Base-by-base conservation (phyloP, 768 basidiomycete species). In the Chalciporus piperatus region DNA sequence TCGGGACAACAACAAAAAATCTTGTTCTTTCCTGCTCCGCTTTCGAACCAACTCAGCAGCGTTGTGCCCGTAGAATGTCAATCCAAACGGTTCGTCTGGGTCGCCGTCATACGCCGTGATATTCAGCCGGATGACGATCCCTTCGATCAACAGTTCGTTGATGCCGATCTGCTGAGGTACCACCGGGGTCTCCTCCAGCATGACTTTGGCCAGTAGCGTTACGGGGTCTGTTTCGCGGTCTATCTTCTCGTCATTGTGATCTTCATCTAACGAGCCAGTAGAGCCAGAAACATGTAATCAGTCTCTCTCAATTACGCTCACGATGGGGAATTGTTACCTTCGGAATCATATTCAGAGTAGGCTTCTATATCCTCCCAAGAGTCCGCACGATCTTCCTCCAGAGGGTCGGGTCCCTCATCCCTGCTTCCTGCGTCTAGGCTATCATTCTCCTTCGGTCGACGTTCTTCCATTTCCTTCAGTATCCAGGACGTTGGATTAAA, bases 91-190 rank as follows among this genome's bases (percentile, higher is more conserved):
- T 22, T 22, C 50, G n/a, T 41, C 49, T 10, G 17, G 46, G 28
- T 38, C 47, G 20, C 11, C 19, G 27, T 33, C 3, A 25, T 16
- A 4, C 25, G 14, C 14, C 3, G 33, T 42, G 8, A 6, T 6
- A 16, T 54, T 20, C 4, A 19, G 8, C n/a, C 4, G 37, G 20
- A 55, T 6, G 9, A 50, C 16, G 5, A 56, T 47, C 1, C 45
- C 56, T 6, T 57, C 56, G 35, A 56, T 42, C 23, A 56, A 4
- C 16, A 55, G 10, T 35, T 57, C 56, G 14, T 40, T n/a, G 28
- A 4, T 14, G 13, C 37, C 17, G 28, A 49, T 17, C 10, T 11
- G 4, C 1, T 17, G 19, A 22, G 39, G 49, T 17, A n/a, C 7
- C 7, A n/a, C 6, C 10, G 38, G 47, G 8, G n/a, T 43, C 20